Evolutionary conservation across 2,329 filamentous ascomycete species (phyloP).

Genomic region (Penicillium hordei): DNA sequence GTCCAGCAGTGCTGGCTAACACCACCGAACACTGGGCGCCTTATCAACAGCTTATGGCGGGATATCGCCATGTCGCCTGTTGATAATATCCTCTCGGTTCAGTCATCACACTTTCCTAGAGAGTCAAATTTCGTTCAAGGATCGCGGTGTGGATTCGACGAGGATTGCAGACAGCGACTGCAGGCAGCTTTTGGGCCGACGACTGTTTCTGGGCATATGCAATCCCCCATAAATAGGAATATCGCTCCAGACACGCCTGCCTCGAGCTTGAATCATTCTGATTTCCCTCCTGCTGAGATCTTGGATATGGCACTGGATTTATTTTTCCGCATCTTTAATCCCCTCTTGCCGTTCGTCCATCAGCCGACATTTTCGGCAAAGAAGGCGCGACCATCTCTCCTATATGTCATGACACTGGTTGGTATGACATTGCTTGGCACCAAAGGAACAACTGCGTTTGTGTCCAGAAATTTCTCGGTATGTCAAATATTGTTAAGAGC

Average conservation of each 20-base stretch:
- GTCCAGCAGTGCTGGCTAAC: slow-evolving; percentile 47
- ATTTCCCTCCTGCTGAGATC: slow-evolving; percentile 53
- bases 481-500: background rate
- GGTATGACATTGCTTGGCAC: slow-evolving; percentile 54
- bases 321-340: slow-evolving; percentile 56
- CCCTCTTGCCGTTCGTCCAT: slow-evolving; percentile 55
- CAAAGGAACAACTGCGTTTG: slow-evolving; percentile 52
- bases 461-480: slow-evolving; percentile 48
- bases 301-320: slow-evolving; percentile 56
- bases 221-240: slow-evolving; percentile 18
- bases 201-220: slow-evolving; percentile 19
- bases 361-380: slow-evolving; percentile 54
- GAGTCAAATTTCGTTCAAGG: slow-evolving; percentile 29
- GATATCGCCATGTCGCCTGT: slow-evolving; percentile 38
- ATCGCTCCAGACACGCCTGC: slow-evolving; percentile 23
- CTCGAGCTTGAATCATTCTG: slow-evolving; percentile 29
- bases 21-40: slow-evolving; percentile 39
- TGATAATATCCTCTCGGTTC: slow-evolving; percentile 43
- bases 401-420: slow-evolving; percentile 56
- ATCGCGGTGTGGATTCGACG: slow-evolving; percentile 41
- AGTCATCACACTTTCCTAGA: slow-evolving; percentile 21
- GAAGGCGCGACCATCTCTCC: slow-evolving; percentile 47
- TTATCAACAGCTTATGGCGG: slow-evolving; percentile 45
- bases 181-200: slow-evolving; percentile 38
- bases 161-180: slow-evolving; percentile 43